Percentiles rank a stretch among this genome's conserved stretches.
Evolutionary conservation across 1,284 basidiomycete species (phyloP).

Genomic region (Ustilago curta): DNA sequence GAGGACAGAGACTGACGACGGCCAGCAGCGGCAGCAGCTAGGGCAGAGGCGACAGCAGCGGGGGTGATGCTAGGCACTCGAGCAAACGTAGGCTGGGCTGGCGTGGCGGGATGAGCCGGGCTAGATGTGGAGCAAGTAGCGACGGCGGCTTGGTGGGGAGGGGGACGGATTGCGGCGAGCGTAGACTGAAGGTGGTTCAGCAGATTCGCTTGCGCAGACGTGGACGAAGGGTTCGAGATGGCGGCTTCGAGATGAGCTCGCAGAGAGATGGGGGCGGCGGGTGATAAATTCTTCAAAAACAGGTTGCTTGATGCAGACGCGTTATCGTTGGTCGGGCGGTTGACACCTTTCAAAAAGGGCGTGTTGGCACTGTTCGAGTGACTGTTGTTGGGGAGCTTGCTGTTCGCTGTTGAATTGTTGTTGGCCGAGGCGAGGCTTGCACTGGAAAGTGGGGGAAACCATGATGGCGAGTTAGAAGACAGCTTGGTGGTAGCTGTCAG

Average conservation of each 20-base stretch:
- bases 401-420: constrained; percentile 30
- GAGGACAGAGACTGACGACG: constrained; percentile 48
- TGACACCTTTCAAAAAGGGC: constrained; percentile 53
- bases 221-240: constrained; percentile 52
- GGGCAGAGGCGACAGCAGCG: constrained; percentile 40
- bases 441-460: constrained; percentile 44
- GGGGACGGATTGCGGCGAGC: constrained; percentile 46
- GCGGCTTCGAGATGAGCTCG: constrained; percentile 50
- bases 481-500: constrained; percentile 50
- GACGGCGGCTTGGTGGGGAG: constrained; percentile 12
- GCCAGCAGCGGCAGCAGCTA: constrained; percentile 30
- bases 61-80: constrained; percentile 48
- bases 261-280: constrained; percentile 33
- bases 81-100: constrained; percentile 36
- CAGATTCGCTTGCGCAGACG: constrained; percentile 50
- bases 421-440: constrained; percentile 50
- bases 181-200: constrained; percentile 42
- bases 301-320: constrained; percentile 10
- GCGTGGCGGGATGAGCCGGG: constrained; percentile 23
- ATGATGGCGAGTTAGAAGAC: constrained; percentile 47
- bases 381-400: constrained; percentile 29
- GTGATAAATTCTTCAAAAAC: constrained; percentile 35
- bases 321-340: constrained; percentile 55
- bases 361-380: constrained; percentile 25
- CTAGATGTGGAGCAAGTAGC: constrained; percentile 12